Conservation (phyloP, 2,329 filamentous ascomycete species). For the Didymella sp. region DNA sequence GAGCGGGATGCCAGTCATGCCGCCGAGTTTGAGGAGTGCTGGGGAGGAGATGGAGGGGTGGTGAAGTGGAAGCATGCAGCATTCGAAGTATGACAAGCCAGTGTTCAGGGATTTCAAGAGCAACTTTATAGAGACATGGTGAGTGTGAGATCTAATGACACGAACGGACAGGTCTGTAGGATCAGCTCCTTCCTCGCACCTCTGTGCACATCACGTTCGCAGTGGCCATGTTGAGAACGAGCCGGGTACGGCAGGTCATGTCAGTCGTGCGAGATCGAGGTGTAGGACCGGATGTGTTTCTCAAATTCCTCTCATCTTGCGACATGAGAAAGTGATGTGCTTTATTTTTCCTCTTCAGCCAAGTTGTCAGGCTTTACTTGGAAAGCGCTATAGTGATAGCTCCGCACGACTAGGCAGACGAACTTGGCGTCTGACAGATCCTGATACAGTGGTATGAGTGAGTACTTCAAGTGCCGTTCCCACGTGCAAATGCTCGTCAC, state of each 20-base stretch:
- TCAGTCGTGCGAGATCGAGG: not conserved
- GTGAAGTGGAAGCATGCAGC: no score
- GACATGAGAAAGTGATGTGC: not conserved
- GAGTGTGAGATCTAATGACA: not conserved
- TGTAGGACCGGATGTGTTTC: no score
- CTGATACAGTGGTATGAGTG: not conserved
- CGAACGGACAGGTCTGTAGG: not conserved
- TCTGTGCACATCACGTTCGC: not conserved
- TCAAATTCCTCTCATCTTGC: not conserved
- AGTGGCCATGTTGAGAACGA: not conserved
- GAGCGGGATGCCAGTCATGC: constrained; percentile 41
- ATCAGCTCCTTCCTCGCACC: not conserved
- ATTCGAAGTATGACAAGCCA: no score
- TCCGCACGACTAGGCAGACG: not conserved
- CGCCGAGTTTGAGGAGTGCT: constrained; percentile 37
- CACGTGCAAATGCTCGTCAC: not conserved
- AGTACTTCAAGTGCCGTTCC: not conserved
- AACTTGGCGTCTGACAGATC: not conserved
- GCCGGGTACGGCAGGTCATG: not conserved
- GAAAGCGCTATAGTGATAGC: not conserved
- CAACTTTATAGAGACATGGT: not conserved
- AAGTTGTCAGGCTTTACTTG: constrained; percentile 2
- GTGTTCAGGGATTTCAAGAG: no score
- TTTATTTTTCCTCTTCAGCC: not conserved
- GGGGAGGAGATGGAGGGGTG: constrained; percentile 39